Evolutionary conservation across 805 yeast species (phyloP).

Genomic region (Hanseniaspora taiwanica): DNA sequence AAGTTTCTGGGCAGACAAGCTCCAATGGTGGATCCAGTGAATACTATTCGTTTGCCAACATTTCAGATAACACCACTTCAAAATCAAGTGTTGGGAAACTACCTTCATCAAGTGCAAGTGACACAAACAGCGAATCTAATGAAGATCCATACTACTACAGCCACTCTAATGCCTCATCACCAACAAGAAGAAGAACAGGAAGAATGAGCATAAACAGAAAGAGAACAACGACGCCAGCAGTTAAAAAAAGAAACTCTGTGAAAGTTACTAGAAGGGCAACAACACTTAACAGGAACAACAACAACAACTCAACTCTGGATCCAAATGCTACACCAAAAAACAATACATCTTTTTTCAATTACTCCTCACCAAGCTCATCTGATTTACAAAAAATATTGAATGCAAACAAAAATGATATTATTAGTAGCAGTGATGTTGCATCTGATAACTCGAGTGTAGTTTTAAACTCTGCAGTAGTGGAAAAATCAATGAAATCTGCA

Average conservation of each 20-base stretch:
- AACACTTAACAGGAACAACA: neutral
- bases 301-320: constrained; percentile 3
- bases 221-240: constrained; percentile 2
- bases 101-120: neutral
- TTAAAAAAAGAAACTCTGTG: constrained; percentile 1
- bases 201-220: constrained; percentile 4
- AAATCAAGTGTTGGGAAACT: neutral
- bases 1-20: neutral
- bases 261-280: neutral
- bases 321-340: constrained; percentile 1
- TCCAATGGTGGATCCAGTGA: neutral
- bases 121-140: neutral
- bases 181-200: constrained; percentile 4
- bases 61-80: constrained; percentile 25
- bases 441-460: neutral
- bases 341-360: too few species aligned
- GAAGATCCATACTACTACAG: neutral
- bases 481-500: neutral
- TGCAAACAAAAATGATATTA: constrained; percentile 1
- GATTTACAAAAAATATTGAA: neutral
- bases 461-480: neutral
- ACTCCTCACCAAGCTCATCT: too few species aligned
- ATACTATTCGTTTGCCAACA: constrained; percentile 24
- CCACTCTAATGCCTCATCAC: constrained; percentile 3
- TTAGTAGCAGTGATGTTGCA: neutral